Conservation (phyloP, 2,329 filamentous ascomycete species). For the Colletotrichum ledebouriae region DNA sequence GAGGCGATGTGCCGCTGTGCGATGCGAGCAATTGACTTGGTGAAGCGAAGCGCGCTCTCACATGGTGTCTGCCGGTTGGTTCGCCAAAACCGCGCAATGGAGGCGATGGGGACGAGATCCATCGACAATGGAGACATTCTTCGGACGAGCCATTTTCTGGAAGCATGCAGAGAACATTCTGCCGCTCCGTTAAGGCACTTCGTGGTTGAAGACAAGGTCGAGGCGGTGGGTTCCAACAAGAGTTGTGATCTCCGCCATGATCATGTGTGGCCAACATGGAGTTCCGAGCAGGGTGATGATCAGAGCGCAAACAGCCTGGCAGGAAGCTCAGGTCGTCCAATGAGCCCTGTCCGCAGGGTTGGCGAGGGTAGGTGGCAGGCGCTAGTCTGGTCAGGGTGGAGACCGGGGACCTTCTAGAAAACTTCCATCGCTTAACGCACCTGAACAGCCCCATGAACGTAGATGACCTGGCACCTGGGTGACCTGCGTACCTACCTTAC, state of each 20-base stretch:
- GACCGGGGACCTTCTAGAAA: conserved; percentile 31
- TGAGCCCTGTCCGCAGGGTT: conserved; percentile 5
- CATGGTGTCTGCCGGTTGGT: conserved; percentile 27
- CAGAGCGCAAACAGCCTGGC: conserved; percentile 6
- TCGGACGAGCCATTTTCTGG: conserved; percentile 43
- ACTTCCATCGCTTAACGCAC: conserved; percentile 36
- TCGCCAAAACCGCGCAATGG: conserved; percentile 30
- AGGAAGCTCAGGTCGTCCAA: background rate
- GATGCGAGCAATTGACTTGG: conserved; percentile 22
- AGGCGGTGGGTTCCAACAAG: conserved; percentile 31
- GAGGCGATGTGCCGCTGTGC: conserved; percentile 13
- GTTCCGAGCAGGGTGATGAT: conserved; percentile 22
- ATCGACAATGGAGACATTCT: conserved; percentile 32
- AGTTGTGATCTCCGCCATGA: conserved; percentile 6
- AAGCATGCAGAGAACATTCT: conserved; percentile 21
- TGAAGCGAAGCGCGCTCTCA: conserved; percentile 20
- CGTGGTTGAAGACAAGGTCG: background rate
- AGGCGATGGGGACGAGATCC: conserved; percentile 11
- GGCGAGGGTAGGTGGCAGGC: conserved; percentile 22
- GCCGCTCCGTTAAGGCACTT: conserved; percentile 15
- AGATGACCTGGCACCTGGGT: conserved; percentile 1
- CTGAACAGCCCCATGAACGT: too few species aligned
- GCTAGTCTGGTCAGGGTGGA: background rate
- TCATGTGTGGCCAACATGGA: conserved; percentile 36
- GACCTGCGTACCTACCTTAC: conserved; percentile 13